phyloP scores from a whole-genome alignment of 164 flowering plant genomes.

The Euptelea pleiosperma region DNA sequence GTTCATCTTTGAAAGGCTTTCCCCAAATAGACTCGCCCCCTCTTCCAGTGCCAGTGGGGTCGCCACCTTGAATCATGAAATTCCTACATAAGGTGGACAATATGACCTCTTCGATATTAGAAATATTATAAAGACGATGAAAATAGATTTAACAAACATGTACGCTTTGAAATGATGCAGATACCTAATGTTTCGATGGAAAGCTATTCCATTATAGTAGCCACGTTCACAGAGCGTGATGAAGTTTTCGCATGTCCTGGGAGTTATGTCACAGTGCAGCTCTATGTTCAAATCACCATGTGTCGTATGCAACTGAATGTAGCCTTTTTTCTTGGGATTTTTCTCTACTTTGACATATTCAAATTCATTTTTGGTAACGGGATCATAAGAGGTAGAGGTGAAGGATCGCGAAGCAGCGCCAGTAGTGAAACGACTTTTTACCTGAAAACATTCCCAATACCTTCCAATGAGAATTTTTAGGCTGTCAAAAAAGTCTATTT shows the following conservation, averaged over 20 bases:
- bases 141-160: background rate
- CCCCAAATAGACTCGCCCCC: constrained; percentile 99
- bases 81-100: constrained; percentile 43
- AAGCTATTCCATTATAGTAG: constrained; percentile 84
- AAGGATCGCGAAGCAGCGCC: constrained; percentile 98
- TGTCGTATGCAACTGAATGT: constrained; percentile 87
- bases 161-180: constrained; percentile 2
- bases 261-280: constrained; percentile 90
- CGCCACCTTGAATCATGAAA: constrained; percentile 99
- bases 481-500: too few relatives aligned
- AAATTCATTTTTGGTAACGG: constrained; percentile 86
- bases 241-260: constrained; percentile 95
- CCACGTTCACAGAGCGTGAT: constrained; percentile 88
- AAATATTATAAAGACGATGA: background rate
- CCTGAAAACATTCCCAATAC: constrained; percentile 40
- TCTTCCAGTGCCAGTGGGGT: constrained; percentile 93
- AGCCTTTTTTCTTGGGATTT: constrained; percentile 95
- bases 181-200: constrained; percentile 88
- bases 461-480: constrained; percentile 4
- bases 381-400: constrained; percentile 91
- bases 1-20: constrained; percentile 86
- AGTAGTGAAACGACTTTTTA: constrained; percentile 79
- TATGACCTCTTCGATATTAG: background rate
- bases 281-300: constrained; percentile 97
- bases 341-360: constrained; percentile 92